Evolutionary conservation across 2,329 filamentous ascomycete genomes (phyloP), one percentile per base, ranked within the genome.

Genomic region (Didymella segeticola): DNA sequence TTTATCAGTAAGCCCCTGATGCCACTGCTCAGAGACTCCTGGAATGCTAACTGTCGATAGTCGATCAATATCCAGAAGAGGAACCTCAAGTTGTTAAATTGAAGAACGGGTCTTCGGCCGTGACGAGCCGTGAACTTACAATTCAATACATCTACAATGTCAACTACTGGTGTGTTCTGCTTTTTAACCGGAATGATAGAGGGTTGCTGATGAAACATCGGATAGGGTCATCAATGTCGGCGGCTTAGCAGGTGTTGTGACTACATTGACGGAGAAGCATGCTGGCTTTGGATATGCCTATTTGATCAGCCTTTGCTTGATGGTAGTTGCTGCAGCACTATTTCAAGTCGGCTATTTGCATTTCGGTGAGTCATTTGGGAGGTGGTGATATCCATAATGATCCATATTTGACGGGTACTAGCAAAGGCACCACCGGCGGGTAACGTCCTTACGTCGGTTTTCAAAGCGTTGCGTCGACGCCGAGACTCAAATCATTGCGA

Each of bases 271-370:
- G 79, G 88, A 90, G 71, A 77, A 82, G 57, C 81, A 87, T 67
- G 74, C 86, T 54, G 86, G 85, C 8, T 90, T 89, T 74, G 84
- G 87, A 86, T 81, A 82, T 2, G 87, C 84, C 3, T 89, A 80
- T 63, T 71, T 86, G 26, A 75, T 88, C 41, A 82, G 82, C 51
- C 82, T 87, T 64, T 79, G 79, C 72, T 82, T 88, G 75, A 89
- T 90, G 75, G 75, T 82, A 14, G n/a, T 33, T 8, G 38, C 50
- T 39, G 50, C 37, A 51, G 45, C 34, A 27, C 25, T 60, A 14
- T 49, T 42, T 17, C 46, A 64, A 60, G 33, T 12, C 20, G 19
- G 43, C 8, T 47, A 37, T 29, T 27, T 11, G 20, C 30, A 47
- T 37, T 47, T 47, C 22, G n/a, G n/a, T n/a, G n/a, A n/a, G n/a